These are phyloP conservation scores for Albizia julibrissin DNA, from an alignment of 306 rosid species.

Conservation along the genomic window DNA sequence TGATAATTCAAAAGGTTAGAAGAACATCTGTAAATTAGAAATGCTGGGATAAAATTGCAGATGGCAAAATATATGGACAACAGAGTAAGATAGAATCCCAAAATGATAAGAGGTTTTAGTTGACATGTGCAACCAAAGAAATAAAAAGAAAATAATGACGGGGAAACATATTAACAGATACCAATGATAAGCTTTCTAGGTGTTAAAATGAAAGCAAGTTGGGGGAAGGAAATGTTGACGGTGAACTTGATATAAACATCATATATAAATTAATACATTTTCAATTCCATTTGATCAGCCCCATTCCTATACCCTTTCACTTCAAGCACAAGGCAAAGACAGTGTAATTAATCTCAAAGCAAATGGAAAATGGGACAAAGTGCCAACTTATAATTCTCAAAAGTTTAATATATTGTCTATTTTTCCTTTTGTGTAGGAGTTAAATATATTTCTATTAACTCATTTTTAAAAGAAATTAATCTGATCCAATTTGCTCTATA, in stretches of 20 bases:
- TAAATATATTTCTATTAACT: background rate
- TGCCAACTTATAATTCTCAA: background rate
- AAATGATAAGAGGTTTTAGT: background rate
- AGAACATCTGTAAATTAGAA: slow-evolving; percentile 6
- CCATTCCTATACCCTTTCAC: background rate
- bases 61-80: background rate
- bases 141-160: background rate
- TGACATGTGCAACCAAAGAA: background rate
- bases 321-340: background rate
- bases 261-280: background rate
- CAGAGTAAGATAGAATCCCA: background rate
- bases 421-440: background rate
- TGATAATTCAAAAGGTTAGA: no score
- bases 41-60: background rate
- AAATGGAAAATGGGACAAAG: background rate
- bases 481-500: background rate
- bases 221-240: background rate
- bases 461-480: background rate
- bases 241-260: background rate
- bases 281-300: background rate
- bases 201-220: background rate
- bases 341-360: background rate
- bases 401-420: background rate
- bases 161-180: background rate
- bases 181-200: no score